phyloP scores from a whole-genome alignment of 2,329 filamentous ascomycete genomes.

The Aspergillus fumigatiaffinis region DNA sequence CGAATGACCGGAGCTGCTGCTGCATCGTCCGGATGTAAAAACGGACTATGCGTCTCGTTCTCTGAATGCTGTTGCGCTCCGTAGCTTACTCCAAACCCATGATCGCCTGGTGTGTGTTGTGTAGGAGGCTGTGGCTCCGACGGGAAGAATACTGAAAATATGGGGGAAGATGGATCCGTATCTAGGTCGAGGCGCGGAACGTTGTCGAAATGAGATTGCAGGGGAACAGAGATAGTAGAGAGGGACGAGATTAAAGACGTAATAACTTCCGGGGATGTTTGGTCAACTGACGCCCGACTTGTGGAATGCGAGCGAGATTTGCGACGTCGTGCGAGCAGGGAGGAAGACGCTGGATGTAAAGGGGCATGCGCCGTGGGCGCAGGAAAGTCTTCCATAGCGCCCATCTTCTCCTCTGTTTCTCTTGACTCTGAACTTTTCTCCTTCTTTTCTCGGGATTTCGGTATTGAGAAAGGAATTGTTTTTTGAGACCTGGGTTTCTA shows the following conservation, averaged over 20 bases:
- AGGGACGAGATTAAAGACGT: conserved; percentile 61
- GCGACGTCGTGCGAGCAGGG: conserved; percentile 43
- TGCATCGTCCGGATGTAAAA: conserved; percentile 53
- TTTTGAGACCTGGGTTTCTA: neutral
- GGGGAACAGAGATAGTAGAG: conserved; percentile 58
- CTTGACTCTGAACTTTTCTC: conserved; percentile 5
- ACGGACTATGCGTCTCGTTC: conserved; percentile 48
- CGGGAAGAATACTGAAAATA: conserved; percentile 24
- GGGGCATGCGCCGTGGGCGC: conserved; percentile 20
- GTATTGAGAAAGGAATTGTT: neutral
- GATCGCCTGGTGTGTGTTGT: conserved; percentile 15
- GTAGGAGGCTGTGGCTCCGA: conserved; percentile 24
- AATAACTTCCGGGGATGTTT: conserved; percentile 49
- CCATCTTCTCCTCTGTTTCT: conserved; percentile 15
- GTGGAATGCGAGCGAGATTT: conserved; percentile 36
- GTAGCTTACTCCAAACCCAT: conserved; percentile 69
- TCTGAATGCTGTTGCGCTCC: conserved; percentile 57
- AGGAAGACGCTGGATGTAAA: conserved; percentile 20
- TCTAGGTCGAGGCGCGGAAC: conserved; percentile 43
- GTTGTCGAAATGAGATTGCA: conserved; percentile 66
- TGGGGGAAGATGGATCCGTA: conserved; percentile 33
- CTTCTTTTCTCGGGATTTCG: neutral
- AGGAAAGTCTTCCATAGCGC: conserved; percentile 26
- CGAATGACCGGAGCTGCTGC: conserved; percentile 68
- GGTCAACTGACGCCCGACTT: conserved; percentile 31